These are phyloP conservation scores for Aechmea fasciata DNA, from an alignment of 176 grass and related monocot species.

Conservation along the genomic window DNA sequence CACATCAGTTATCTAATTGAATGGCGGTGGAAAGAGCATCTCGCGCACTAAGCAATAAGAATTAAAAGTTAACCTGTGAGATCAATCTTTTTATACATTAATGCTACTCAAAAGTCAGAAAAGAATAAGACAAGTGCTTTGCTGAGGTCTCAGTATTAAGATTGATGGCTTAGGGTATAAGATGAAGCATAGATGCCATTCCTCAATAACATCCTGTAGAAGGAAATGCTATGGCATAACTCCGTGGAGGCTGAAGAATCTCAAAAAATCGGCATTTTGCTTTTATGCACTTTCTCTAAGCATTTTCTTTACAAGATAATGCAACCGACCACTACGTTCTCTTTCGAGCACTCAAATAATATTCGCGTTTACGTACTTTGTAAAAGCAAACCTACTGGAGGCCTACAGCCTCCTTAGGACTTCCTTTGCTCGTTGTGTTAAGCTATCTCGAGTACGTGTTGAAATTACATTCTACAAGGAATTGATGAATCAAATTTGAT, in stretches of 20 bases:
- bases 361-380: too few species aligned
- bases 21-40: too few species aligned
- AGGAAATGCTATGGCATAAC: background rate
- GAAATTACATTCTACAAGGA: too few species aligned
- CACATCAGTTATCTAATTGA: background rate
- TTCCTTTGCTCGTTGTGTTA: too few species aligned
- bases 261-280: background rate
- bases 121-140: background rate
- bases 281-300: background rate
- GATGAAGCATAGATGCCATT: background rate
- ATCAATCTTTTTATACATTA: background rate
- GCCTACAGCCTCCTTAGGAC: too few species aligned
- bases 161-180: background rate
- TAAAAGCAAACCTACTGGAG: too few species aligned
- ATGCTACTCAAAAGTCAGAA: background rate
- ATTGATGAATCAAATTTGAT: too few species aligned
- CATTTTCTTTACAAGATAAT: background rate
- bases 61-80: too few species aligned
- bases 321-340: too few species aligned
- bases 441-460: too few species aligned
- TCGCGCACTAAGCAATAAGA: too few species aligned
- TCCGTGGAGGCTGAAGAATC: background rate
- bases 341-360: too few species aligned
- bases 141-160: background rate
- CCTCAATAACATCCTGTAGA: background rate